Evolutionary conservation across 257 asterid genomes (phyloP), one percentile per base, ranked within the genome.

Genomic region (Solanum virginianum): DNA sequence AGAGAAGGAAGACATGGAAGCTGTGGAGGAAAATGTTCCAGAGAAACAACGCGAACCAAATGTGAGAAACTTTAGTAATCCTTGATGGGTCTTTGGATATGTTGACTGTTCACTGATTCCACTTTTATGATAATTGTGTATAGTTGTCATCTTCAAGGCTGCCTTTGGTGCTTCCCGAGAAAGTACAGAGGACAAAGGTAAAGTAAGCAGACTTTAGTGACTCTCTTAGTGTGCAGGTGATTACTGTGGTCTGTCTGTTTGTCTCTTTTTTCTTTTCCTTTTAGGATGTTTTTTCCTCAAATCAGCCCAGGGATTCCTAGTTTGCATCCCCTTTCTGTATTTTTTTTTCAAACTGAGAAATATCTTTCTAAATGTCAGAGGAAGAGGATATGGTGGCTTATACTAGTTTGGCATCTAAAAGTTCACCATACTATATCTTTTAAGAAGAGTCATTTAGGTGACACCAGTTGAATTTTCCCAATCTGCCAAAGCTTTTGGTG

Each of bases 121-220:
- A 68, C 83, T 86, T 51, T 77, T 65, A 6, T 14, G 69, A 83
- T 83, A 85, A 56, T 88, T 87, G 72, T 92, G 90, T 91, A 4
- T 70, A 93, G 98, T 92, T 86, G 24, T 91, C 98, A 81, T 88
- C 94, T 84, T 88, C 98, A 77, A 92, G 93, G 90, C 26, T 94
- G 91, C 98, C 98, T 80, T 90, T 95, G 91, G 86, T 95, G 83
- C 93, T 94, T 53, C 86, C 96, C 4, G 98, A 94, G 85, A 96
- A 95, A 90, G 97, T 94, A 83, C 97, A 92, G 80, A 94, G 95
- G 83, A 86, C 94, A 85, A 96, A 96, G 97, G 98, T 94, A 87
- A 49, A 91, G 87, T 83, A 53, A 84, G 26, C 82, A 82, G 39
- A 60, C 88, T 77, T 84, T 74, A 53, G 81, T 10, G 51, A 86